Evolutionary conservation across 1,139 yeast genomes (phyloP), one percentile per base, ranked within the genome.

Genomic region (Candida sp.): DNA sequence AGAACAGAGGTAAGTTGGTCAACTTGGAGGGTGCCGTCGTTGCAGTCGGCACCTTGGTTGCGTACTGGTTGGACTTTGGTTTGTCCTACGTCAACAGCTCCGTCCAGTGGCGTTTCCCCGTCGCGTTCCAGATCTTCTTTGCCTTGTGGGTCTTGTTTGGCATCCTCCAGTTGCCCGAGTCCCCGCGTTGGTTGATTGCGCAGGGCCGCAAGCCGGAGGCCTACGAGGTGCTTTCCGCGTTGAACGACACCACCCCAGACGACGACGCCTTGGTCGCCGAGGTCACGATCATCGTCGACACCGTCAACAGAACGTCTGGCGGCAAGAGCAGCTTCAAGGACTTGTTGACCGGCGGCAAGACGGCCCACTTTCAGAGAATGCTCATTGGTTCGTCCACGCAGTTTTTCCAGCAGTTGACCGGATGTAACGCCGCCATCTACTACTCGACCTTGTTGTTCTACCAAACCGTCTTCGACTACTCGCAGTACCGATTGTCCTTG

Each of bases 61-160:
- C 93, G 7, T 87, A 88, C 69, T 88, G 93, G 92, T 71, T 86
- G 56, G 93, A 86, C 64, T 89, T 85, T 62, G 96, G 94, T 25
- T 77, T 83, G 58, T 75, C 90, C 43, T 81, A 81, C 65, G 82
- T 83, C 51, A 63, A 73, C 56, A 62, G 73, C 40, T 73, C 90
- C 54, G 77, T 83, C 54, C 77, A 74, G 52, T 77, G 81, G 78
- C 69, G 81, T 63, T 72, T 77, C 62, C 81, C 81, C 49, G 70
- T 77, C 50, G 77, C 83, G 47, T 69, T 77, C 63, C 81, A 77
- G 61, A 70, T 75, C 50, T 57, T 73, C 38, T 77, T 77, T 56
- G 80, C 81, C 5, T 49, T 58, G 11, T 49, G 70, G 49, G 65
- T 77, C 49, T 72, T 76, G 42, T 37, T 59, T 34, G 78, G 79